phyloP scores from a whole-genome alignment of 495 filamentous ascomycete species.

The Lasiosphaeria miniovina region DNA sequence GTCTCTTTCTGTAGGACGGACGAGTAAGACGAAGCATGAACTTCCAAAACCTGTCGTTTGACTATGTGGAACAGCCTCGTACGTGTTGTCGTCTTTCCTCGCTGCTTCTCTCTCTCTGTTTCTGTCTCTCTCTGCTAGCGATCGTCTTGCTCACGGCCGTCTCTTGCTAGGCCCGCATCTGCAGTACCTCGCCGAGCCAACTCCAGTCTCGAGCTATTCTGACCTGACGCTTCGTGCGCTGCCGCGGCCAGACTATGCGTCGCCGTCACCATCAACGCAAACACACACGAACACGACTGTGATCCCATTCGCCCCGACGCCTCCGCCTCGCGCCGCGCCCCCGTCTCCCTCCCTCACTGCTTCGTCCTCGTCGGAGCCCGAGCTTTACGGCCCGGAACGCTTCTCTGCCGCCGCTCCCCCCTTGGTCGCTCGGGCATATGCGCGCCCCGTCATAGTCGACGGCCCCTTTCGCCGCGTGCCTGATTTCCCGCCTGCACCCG shows the following conservation, averaged over 20 bases:
- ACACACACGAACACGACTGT: slow-evolving; percentile 16
- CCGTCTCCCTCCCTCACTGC: neutral
- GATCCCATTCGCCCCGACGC: slow-evolving; percentile 34
- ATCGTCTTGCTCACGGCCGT: slow-evolving; percentile 5
- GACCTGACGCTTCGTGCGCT: slow-evolving; percentile 3
- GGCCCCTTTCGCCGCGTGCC: slow-evolving; percentile 25
- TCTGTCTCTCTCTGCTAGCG: neutral
- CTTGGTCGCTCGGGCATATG: slow-evolving; percentile 25
- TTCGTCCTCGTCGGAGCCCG: slow-evolving; percentile 27
- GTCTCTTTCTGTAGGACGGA: neutral
- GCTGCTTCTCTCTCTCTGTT: neutral
- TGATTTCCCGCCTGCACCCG: slow-evolving; percentile 8
- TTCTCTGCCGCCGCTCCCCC: slow-evolving; percentile 25
- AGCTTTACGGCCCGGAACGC: slow-evolving; percentile 35
- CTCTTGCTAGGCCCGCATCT: slow-evolving; percentile 11
- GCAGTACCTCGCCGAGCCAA: slow-evolving; percentile 16
- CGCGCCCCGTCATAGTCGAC: slow-evolving; percentile 31
- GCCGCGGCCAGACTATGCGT: slow-evolving; percentile 10
- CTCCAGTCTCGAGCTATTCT: slow-evolving; percentile 14
- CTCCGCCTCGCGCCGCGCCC: slow-evolving; percentile 16
- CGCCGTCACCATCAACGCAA: slow-evolving; percentile 19
- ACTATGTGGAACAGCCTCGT: slow-evolving; percentile 31
- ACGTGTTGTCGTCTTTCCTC: slow-evolving; percentile 18
- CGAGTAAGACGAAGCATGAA: slow-evolving; percentile 17
- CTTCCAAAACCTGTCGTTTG: slow-evolving; percentile 24